Percentiles rank a stretch among this genome's conserved stretches.
phyloP scores from a whole-genome alignment of 1,284 basidiomycete species.

The Melampsora larici-populina region DNA sequence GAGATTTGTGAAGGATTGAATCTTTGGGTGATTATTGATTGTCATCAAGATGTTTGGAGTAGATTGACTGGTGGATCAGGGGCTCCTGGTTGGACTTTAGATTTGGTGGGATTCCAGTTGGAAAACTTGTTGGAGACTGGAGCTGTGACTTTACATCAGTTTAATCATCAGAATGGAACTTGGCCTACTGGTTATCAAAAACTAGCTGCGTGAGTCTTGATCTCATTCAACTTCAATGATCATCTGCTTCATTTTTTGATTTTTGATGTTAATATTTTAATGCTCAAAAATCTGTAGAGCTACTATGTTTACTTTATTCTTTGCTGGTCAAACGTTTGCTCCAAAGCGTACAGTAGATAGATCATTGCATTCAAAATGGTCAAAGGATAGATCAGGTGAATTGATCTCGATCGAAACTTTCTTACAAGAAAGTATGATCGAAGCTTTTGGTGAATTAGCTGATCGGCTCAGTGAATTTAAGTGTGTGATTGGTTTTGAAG shows the following conservation, averaged over 20 bases:
- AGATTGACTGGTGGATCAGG: constrained; percentile 76
- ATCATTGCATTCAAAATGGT: constrained; percentile 45
- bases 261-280: constrained; percentile 28
- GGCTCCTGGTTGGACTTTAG: constrained; percentile 72
- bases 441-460: constrained; percentile 70
- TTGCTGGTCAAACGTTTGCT: constrained; percentile 65
- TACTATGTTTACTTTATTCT: constrained; percentile 55
- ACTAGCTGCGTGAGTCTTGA: constrained; percentile 58
- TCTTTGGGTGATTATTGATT: constrained; percentile 70
- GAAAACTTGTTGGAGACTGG: constrained; percentile 67
- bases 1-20: constrained; percentile 60
- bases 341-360: constrained; percentile 58
- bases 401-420: constrained; percentile 66
- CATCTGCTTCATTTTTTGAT: background rate
- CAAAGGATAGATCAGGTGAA: constrained; percentile 40
- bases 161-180: constrained; percentile 53
- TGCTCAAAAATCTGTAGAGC: constrained; percentile 48
- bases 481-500: constrained; percentile 81
- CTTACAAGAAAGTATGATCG: constrained; percentile 76
- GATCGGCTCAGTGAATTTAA: constrained; percentile 69
- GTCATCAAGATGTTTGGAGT: constrained; percentile 74
- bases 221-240: background rate
- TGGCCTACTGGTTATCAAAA: constrained; percentile 70
- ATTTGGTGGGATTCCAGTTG: constrained; percentile 55
- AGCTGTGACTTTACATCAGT: constrained; percentile 65